phyloP scores from a whole-genome alignment of 192 early-diverging fungal species.

The Haplosporangium gracile region DNA sequence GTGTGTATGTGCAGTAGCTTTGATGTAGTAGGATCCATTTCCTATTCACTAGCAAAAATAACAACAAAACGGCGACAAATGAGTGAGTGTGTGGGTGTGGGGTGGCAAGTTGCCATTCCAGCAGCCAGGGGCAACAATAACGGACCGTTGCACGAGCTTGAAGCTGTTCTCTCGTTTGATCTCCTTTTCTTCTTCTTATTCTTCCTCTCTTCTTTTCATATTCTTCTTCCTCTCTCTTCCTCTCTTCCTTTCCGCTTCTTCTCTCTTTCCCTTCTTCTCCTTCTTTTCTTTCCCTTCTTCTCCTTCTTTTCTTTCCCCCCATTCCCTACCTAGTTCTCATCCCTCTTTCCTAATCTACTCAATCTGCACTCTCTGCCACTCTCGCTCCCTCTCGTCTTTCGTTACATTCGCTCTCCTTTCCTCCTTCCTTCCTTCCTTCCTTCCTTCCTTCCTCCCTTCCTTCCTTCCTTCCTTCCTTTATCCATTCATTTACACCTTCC shows the following conservation, averaged over 20 bases:
- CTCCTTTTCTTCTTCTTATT: not conserved
- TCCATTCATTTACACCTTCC: not conserved
- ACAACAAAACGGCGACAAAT: not conserved
- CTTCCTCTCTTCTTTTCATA: not conserved
- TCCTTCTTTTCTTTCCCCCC: not conserved
- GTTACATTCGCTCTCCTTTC: not conserved
- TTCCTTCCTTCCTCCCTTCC: too few relatives aligned
- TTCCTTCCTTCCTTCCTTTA: constrained; percentile 19
- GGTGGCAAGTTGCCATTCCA: not conserved
- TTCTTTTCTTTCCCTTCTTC: not conserved
- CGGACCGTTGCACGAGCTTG: not conserved
- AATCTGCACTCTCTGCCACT: not conserved
- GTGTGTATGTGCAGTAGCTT: too few relatives aligned
- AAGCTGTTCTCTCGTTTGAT: not conserved
- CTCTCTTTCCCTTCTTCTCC: not conserved
- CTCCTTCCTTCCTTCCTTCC: not conserved
- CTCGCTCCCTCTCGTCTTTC: not conserved
- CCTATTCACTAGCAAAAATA: too few relatives aligned
- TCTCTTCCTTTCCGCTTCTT: not conserved
- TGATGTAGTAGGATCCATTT: too few relatives aligned
- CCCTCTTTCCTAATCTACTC: not conserved
- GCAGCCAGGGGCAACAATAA: not conserved
- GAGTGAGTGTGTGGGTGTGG: not conserved
- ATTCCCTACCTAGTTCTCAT: not conserved
- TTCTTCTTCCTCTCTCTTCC: not conserved